These are phyloP conservation scores for Myxozyma udenii DNA, from an alignment of 805 yeast species.

Conservation along the genomic window DNA sequence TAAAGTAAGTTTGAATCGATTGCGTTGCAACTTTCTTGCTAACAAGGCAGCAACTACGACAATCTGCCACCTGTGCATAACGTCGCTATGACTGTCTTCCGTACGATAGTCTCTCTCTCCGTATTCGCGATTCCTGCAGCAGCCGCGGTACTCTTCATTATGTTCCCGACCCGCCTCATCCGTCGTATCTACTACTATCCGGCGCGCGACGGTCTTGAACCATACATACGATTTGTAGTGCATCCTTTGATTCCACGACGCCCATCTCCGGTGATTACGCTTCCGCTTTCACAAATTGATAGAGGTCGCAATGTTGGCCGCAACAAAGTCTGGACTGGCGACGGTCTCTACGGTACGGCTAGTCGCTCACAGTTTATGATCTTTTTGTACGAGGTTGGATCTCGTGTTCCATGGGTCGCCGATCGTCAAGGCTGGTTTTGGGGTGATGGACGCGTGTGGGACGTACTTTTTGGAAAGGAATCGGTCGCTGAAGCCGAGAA, in stretches of 20 bases:
- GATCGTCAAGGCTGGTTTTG: constrained; percentile 87
- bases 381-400: constrained; percentile 58
- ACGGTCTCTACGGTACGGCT: constrained; percentile 80
- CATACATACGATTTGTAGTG: constrained; percentile 61
- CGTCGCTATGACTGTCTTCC: constrained; percentile 37
- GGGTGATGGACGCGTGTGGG: constrained; percentile 88
- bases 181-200: constrained; percentile 70
- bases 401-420: constrained; percentile 64
- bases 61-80: constrained; percentile 46
- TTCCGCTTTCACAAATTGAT: constrained; percentile 55
- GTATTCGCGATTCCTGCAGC: constrained; percentile 45
- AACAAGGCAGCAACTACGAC: constrained; percentile 41
- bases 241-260: constrained; percentile 73
- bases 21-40: background rate
- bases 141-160: constrained; percentile 43
- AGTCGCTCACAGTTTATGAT: constrained; percentile 73
- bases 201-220: constrained; percentile 33
- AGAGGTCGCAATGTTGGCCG: constrained; percentile 48
- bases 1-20: constrained; percentile 5
- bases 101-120: constrained; percentile 41
- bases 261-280: constrained; percentile 69
- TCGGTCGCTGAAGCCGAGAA: constrained; percentile 71
- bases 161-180: constrained; percentile 66
- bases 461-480: constrained; percentile 76
- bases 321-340: constrained; percentile 78